Conservation (phyloP, 2,329 filamentous ascomycete species). For the Stemphylium beticola region DNA sequence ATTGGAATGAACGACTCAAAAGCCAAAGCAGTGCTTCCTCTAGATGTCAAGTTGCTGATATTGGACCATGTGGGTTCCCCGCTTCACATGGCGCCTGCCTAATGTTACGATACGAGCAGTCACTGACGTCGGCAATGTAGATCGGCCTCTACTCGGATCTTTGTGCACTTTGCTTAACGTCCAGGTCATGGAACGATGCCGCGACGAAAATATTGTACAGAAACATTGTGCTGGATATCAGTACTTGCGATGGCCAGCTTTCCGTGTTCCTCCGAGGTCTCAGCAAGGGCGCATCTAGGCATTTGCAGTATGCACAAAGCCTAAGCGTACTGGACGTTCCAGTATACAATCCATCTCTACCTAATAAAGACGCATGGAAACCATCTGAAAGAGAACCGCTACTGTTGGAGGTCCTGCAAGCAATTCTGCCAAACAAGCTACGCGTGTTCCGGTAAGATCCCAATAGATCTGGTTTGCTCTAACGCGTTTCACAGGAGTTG, state of each 20-base stretch:
- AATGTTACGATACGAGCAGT: not conserved
- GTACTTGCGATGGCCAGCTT: not conserved
- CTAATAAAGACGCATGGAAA: not conserved
- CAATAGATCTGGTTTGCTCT: not conserved
- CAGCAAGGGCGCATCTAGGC: conserved; percentile 1
- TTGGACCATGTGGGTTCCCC: not conserved
- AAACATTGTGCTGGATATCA: conserved; percentile 9
- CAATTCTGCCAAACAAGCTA: conserved; percentile 7
- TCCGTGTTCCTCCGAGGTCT: conserved; percentile 5
- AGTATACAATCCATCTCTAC: not conserved
- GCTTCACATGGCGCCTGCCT: not conserved
- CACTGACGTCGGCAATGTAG: not conserved
- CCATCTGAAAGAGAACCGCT: not conserved
- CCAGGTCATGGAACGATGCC: conserved; percentile 5
- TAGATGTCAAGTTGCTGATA: not conserved
- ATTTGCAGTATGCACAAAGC: conserved; percentile 4
- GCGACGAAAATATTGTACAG: conserved; percentile 9
- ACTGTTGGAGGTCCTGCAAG: conserved; percentile 1
- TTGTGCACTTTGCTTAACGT: conserved; percentile 10
- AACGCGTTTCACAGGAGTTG: not conserved
- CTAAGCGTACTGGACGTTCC: conserved; percentile 9
- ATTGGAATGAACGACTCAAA: no score
- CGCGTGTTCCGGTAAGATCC: conserved; percentile 6
- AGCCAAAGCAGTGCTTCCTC: not conserved
- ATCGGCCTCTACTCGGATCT: conserved; percentile 6